Conservation (phyloP, 495 filamentous ascomycete species). For the Aspergillus olivimuriae region DNA sequence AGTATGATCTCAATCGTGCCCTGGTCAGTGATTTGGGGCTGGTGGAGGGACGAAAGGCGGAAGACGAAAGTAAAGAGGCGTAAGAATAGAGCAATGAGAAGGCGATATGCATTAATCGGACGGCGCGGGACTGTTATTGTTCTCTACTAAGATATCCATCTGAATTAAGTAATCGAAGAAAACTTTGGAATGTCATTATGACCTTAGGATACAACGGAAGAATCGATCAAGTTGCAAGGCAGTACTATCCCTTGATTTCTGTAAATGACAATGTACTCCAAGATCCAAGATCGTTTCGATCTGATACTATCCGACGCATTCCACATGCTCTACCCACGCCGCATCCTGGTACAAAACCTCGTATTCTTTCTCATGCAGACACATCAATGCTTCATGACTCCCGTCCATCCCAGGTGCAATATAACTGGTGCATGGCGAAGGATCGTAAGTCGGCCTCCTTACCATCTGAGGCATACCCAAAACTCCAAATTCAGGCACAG, state of each 20-base stretch:
- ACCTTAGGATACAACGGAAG: no score
- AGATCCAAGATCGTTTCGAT: no score
- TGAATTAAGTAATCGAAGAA: no score
- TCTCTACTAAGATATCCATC: no score
- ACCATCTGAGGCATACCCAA: slow-evolving; percentile 19
- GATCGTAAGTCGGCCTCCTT: slow-evolving; percentile 19
- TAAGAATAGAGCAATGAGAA: no score
- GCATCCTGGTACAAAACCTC: slow-evolving; percentile 15
- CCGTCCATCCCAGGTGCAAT: slow-evolving; percentile 9
- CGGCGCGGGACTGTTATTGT: no score
- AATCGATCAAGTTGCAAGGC: no score
- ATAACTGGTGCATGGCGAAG: slow-evolving; percentile 14
- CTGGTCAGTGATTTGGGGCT: slow-evolving; percentile 44
- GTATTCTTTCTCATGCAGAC: slow-evolving; percentile 21
- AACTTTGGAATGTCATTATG: no score
- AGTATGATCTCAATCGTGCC: slow-evolving; percentile 48
- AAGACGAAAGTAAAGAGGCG: neutral
- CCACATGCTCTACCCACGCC: slow-evolving; percentile 15
- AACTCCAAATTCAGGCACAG: slow-evolving; percentile 17
- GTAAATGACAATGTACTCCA: no score
- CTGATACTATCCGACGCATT: slow-evolving; percentile 6
- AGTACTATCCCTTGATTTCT: no score
- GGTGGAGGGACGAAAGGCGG: slow-evolving; percentile 17
- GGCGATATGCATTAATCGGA: no score
- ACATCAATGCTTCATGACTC: slow-evolving; percentile 17